Base-by-base conservation (phyloP, 768 basidiomycete species). In the Macrocybe gigantea region DNA sequence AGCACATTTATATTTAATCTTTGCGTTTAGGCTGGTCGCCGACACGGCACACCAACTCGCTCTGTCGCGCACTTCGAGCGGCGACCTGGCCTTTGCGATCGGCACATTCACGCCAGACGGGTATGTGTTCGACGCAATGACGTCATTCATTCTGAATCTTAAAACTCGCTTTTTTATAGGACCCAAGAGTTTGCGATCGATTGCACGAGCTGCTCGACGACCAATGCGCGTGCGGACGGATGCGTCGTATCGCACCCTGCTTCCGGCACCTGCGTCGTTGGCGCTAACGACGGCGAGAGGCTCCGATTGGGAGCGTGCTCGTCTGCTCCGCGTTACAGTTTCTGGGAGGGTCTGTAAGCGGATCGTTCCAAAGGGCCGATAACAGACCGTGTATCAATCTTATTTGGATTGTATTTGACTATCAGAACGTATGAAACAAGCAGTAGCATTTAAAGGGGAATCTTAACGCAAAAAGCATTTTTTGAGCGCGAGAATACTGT, bases 161-260 rank as follows among this genome's bases (percentile, higher is more conserved):
- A 14, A 7, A 7, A 5, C 10, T 43, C 34, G 7, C 30, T 14
- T 12, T 6, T 22, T 22, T 22, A 1, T 22, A 54, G 56, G 14
- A 22, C 49, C 3, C 53, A 57, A n/a, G 49, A 55, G 38, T 57
- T 57, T 29, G 46, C 15, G 12, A 57, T 55, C 38, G 29, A 34
- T 14, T 56, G 56, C 38, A 13, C 29, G n/a, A n/a, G 15, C 22
- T 54, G 53, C 33, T 11, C 40, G 36, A 35, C 35, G 9, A 8
- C 34, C 12, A 50, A 34, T 10, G 45, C 31, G 10, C 30, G 43
- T 11, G 41, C 40, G 5, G 13, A 36, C 5, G 22, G 33, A 10
- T 56, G 56, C 44, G 49, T 41, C 14, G 47, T 56, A 11, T 13
- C 41, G n/a, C 44, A 56, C 41, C 50, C 53, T 10, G 41, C 40